These are phyloP conservation scores for Pachysolen tannophilus DNA, from an alignment of 805 yeast genomes.

Conservation along the genomic window DNA sequence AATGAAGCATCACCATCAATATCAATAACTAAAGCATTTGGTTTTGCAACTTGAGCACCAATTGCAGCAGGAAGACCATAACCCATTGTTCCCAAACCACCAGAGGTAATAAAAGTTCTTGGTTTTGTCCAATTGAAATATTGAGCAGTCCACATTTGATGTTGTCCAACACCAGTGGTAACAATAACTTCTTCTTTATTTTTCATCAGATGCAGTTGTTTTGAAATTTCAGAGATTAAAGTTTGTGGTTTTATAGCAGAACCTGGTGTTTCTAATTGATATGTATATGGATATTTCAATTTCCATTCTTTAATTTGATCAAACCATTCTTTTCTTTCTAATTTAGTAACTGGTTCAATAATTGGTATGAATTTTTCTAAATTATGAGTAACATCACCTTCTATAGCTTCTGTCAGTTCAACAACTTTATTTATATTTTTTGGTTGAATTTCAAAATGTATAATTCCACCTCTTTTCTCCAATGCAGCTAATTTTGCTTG, in stretches of 20 bases:
- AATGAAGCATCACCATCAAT: conserved; percentile 99
- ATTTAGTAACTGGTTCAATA: conserved; percentile 45
- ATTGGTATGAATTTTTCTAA: conserved; percentile 67
- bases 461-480: conserved; percentile 88
- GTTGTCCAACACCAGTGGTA: conserved; percentile 99
- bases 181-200: conserved; percentile 81
- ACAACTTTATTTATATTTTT: conserved; percentile 98
- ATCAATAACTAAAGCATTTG: conserved; percentile 91
- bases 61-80: conserved; percentile 96
- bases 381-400: conserved; percentile 88
- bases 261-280: conserved; percentile 73
- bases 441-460: conserved; percentile 93
- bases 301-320: conserved; percentile 73
- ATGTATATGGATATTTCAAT: conserved; percentile 75
- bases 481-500: conserved; percentile 83
- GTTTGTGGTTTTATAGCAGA: conserved; percentile 90
- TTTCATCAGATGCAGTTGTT: conserved; percentile 52
- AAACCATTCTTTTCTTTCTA: conserved; percentile 80
- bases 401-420: conserved; percentile 91
- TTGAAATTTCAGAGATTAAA: conserved; percentile 68
- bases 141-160: conserved; percentile 99
- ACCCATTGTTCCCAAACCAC: conserved; percentile 99
- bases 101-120: conserved; percentile 92
- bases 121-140: conserved; percentile 92
- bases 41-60: conserved; percentile 95